These are phyloP conservation scores for Thalia dealbata DNA, from an alignment of 176 grass and related monocot species.

Conservation along the genomic window DNA sequence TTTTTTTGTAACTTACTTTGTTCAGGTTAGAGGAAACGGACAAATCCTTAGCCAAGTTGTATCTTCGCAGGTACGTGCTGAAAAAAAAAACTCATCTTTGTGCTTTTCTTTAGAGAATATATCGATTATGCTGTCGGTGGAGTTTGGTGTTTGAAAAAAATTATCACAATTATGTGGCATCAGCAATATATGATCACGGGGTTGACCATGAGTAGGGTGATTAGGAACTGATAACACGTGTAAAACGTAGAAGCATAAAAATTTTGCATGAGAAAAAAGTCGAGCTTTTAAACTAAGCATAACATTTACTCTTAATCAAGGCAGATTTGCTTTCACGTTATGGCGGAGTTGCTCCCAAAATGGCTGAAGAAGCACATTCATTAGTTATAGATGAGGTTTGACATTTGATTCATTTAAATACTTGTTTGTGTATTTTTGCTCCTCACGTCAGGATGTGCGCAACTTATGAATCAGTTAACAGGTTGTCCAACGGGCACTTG, in stretches of 20 bases:
- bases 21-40: conserved; percentile 72
- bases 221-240: no score
- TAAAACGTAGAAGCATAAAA: neutral
- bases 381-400: conserved; percentile 74
- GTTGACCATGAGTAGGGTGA: no score
- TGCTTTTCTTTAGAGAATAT: no score
- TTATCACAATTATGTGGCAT: no score
- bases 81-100: no score
- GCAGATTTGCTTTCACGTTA: conserved; percentile 77
- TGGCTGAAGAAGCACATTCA: conserved; percentile 86
- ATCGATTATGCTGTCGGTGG: no score
- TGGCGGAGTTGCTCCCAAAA: conserved; percentile 84
- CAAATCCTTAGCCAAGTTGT: conserved; percentile 85
- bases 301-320: conserved; percentile 29
- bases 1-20: neutral
- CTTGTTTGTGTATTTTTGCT: neutral
- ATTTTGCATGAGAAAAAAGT: conserved; percentile 8
- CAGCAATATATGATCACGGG: no score
- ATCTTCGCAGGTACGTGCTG: conserved; percentile 52
- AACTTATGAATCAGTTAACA: conserved; percentile 19
- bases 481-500: conserved; percentile 79
- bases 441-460: conserved; percentile 1
- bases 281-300: neutral
- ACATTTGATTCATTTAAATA: conserved; percentile 12
- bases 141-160: no score